Percentiles rank a stretch among this genome's conserved stretches.
phyloP scores from a whole-genome alignment of 2,329 filamentous ascomycete species.

The Aspergillus amoenus region DNA sequence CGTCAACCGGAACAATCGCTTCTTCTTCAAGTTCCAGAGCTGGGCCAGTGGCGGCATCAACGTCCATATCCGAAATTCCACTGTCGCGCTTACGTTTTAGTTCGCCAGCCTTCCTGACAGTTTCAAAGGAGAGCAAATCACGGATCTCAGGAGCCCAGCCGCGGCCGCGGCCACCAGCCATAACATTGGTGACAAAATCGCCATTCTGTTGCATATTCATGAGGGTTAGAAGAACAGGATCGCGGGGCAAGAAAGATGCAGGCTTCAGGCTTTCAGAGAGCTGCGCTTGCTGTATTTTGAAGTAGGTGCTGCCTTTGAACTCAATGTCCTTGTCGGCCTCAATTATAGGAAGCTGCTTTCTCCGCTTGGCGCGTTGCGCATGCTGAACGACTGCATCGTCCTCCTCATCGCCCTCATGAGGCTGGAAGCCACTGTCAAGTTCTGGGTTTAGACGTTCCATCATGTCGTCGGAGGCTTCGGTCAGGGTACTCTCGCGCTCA shows the following conservation, averaged over 20 bases:
- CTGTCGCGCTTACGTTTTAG: conserved; percentile 93
- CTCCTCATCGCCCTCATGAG: conserved; percentile 50
- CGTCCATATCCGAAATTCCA: conserved; percentile 76
- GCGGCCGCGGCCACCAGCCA: conserved; percentile 74
- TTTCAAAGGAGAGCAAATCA: conserved; percentile 85
- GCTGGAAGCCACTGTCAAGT: conserved; percentile 43
- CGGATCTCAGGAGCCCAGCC: conserved; percentile 91
- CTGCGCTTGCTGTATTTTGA: conserved; percentile 83
- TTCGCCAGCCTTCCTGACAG: conserved; percentile 72
- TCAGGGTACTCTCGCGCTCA: conserved; percentile 66
- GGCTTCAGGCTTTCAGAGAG: conserved; percentile 82
- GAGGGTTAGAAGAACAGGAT: conserved; percentile 81
- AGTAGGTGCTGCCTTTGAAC: conserved; percentile 66
- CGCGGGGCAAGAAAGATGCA: conserved; percentile 78
- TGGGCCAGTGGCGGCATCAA: conserved; percentile 65
- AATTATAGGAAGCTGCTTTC: conserved; percentile 67
- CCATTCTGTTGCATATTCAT: conserved; percentile 91
- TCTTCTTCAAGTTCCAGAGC: conserved; percentile 64
- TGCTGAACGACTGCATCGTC: conserved; percentile 58
- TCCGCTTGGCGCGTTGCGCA: conserved; percentile 73
- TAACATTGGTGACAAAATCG: conserved; percentile 82
- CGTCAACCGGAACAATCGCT: conserved; percentile 48
- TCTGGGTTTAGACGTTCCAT: conserved; percentile 47
- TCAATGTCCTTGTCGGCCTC: conserved; percentile 79
- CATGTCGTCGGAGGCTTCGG: conserved; percentile 65